Percentiles rank a stretch among this genome's conserved stretches.
phyloP scores from a whole-genome alignment of 371 early-diverging fungal genomes.

The Actinomortierella ambigua region DNA sequence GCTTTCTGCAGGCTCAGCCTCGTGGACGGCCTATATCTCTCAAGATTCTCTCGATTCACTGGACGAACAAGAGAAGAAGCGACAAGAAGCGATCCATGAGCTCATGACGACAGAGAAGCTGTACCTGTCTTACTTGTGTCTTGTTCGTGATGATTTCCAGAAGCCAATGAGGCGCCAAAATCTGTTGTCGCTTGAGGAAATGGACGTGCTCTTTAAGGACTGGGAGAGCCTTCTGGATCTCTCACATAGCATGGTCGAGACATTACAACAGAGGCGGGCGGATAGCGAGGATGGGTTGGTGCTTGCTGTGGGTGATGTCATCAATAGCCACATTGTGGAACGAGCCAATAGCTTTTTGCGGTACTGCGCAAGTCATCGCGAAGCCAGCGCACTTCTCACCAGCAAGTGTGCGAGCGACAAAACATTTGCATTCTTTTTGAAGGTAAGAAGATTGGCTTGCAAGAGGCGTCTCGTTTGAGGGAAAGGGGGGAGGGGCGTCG shows the following conservation, averaged over 20 bases:
- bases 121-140: conserved; percentile 82
- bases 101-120: conserved; percentile 83
- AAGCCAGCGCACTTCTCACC: conserved; percentile 21
- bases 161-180: conserved; percentile 50
- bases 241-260: conserved; percentile 41
- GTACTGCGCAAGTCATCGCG: conserved; percentile 35
- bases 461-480: too few relatives aligned
- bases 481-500: too few relatives aligned
- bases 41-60: conserved; percentile 12
- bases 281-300: conserved; percentile 46
- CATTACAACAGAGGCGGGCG: conserved; percentile 16
- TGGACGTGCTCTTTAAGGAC: conserved; percentile 25
- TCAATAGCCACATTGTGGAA: conserved; percentile 38
- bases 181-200: conserved; percentile 18
- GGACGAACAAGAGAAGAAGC: conserved; percentile 68
- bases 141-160: conserved; percentile 76
- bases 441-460: conserved; percentile 9
- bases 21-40: conserved; percentile 28
- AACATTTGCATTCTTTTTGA: conserved; percentile 26
- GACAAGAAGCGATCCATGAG: conserved; percentile 91
- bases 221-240: conserved; percentile 34
- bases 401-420: conserved; percentile 15
- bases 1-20: conserved; percentile 7
- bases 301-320: conserved; percentile 50
- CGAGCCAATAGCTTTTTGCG: conserved; percentile 33